A percentile compares a stretch with the other conserved stretches of the same genome.
Evolutionary conservation across 2,329 filamentous ascomycete species (phyloP).

Genomic region (Talaromyces sp.): DNA sequence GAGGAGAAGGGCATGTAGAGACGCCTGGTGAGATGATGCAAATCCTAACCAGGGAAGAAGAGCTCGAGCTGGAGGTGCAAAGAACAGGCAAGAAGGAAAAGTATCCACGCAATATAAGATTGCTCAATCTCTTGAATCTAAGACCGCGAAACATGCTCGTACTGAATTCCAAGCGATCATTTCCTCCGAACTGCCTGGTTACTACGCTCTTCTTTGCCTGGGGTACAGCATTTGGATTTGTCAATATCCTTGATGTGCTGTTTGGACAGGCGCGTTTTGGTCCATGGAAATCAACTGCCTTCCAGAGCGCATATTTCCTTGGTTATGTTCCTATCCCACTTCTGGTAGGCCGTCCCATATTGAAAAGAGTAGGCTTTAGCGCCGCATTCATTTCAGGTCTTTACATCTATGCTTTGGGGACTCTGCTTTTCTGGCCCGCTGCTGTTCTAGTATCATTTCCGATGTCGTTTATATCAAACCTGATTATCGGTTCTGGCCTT

Average conservation of each 20-base stretch:
- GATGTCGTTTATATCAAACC: background rate
- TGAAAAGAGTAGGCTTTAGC: slow-evolving; percentile 2
- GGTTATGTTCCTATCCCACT: slow-evolving; percentile 1
- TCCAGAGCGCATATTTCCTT: background rate
- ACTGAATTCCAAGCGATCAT: background rate
- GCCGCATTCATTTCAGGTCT: slow-evolving; percentile 3
- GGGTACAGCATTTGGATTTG: slow-evolving; percentile 1
- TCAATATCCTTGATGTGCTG: background rate
- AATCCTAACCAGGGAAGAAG: background rate
- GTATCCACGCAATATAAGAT: background rate
- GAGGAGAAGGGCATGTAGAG: background rate
- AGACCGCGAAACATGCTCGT: slow-evolving; percentile 4
- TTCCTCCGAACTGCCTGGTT: background rate
- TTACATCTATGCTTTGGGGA: slow-evolving; percentile 1
- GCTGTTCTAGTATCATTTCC: background rate
- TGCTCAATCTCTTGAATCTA: slow-evolving; percentile 2
- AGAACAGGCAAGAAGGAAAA: background rate
- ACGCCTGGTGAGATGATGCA: background rate
- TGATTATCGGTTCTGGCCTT: slow-evolving; percentile 5
- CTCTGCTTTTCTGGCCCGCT: slow-evolving; percentile 3
- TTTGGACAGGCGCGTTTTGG: background rate
- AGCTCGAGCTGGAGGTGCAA: background rate
- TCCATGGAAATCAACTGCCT: background rate
- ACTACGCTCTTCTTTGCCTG: slow-evolving; percentile 1
- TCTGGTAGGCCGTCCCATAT: background rate